Percentiles rank a stretch among this genome's conserved stretches.
These are phyloP conservation scores for Boeremia lycopersici DNA, from an alignment of 2,329 filamentous ascomycete genomes.

Conservation along the genomic window DNA sequence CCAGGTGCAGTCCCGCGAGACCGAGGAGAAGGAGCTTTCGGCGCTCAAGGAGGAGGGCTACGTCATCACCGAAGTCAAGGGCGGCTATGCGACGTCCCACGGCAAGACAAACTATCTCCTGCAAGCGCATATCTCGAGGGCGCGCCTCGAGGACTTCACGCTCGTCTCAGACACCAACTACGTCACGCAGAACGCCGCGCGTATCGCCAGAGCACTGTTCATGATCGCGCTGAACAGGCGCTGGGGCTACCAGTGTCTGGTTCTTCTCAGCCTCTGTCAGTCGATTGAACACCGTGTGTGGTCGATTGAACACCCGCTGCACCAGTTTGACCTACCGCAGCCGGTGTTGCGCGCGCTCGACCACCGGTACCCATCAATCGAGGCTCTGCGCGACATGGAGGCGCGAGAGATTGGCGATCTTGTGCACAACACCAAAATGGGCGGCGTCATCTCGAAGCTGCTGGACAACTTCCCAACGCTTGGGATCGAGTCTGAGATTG, in stretches of 20 bases:
- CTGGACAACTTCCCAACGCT: conserved; percentile 92
- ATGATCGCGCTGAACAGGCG: conserved; percentile 95
- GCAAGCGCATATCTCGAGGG: conserved; percentile 90
- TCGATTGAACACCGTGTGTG: conserved; percentile 96
- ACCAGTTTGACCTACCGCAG: conserved; percentile 90
- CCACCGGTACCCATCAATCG: conserved; percentile 78
- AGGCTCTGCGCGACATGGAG: conserved; percentile 91
- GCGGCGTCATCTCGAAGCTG: conserved; percentile 78
- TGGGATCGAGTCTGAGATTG: conserved; percentile 90
- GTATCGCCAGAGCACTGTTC: conserved; percentile 93
- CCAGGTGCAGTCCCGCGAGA: conserved; percentile 92
- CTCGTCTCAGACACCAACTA: conserved; percentile 91
- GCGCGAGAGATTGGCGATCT: conserved; percentile 84
- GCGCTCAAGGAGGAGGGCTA: conserved; percentile 68
- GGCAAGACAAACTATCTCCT: conserved; percentile 95
- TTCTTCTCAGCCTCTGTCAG: conserved; percentile 89
- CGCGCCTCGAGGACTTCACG: conserved; percentile 89
- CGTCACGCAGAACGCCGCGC: conserved; percentile 91
- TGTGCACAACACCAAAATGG: conserved; percentile 89
- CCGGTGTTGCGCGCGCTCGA: conserved; percentile 85
- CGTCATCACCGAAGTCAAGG: conserved; percentile 79
- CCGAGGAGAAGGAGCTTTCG: conserved; percentile 84
- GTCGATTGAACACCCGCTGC: conserved; percentile 92
- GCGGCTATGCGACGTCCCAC: conserved; percentile 70
- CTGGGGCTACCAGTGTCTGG: conserved; percentile 95